phyloP scores from a whole-genome alignment of 495 filamentous ascomycete genomes.

The Cudoniella acicularis region DNA sequence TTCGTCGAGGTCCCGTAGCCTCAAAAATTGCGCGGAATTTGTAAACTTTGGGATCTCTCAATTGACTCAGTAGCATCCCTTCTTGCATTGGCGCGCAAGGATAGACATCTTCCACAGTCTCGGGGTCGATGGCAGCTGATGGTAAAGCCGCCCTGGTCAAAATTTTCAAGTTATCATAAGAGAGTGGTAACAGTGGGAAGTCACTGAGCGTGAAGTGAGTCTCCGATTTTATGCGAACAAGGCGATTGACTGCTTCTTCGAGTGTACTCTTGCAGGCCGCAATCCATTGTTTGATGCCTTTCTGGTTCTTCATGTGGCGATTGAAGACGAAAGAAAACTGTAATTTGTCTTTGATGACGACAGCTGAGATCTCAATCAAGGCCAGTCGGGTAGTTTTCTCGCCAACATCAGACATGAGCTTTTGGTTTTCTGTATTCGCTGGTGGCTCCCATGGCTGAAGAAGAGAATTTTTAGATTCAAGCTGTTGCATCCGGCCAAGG shows the following conservation, averaged over 20 bases:
- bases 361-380: slow-evolving; percentile 28
- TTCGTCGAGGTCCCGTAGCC: neutral
- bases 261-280: slow-evolving; percentile 9
- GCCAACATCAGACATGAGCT: slow-evolving; percentile 29
- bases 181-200: slow-evolving; percentile 29
- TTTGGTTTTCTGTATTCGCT: neutral
- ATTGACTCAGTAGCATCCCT: slow-evolving; percentile 51
- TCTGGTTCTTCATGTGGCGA: slow-evolving; percentile 29
- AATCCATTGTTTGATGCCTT: slow-evolving; percentile 32
- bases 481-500: slow-evolving; percentile 38
- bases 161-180: slow-evolving; percentile 10
- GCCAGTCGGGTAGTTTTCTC: slow-evolving; percentile 32
- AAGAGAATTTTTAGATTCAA: slow-evolving; percentile 28
- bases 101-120: slow-evolving; percentile 48
- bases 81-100: slow-evolving; percentile 71
- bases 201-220: slow-evolving; percentile 36
- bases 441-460: slow-evolving; percentile 26
- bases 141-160: neutral
- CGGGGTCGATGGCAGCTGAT: neutral
- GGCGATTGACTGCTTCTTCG: slow-evolving; percentile 13
- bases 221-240: slow-evolving; percentile 32
- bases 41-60: slow-evolving; percentile 45
- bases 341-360: slow-evolving; percentile 17
- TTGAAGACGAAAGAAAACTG: slow-evolving; percentile 31
- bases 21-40: slow-evolving; percentile 2